phyloP scores from a whole-genome alignment of 2,329 filamentous ascomycete genomes.

The Myrmaecium sp. region DNA sequence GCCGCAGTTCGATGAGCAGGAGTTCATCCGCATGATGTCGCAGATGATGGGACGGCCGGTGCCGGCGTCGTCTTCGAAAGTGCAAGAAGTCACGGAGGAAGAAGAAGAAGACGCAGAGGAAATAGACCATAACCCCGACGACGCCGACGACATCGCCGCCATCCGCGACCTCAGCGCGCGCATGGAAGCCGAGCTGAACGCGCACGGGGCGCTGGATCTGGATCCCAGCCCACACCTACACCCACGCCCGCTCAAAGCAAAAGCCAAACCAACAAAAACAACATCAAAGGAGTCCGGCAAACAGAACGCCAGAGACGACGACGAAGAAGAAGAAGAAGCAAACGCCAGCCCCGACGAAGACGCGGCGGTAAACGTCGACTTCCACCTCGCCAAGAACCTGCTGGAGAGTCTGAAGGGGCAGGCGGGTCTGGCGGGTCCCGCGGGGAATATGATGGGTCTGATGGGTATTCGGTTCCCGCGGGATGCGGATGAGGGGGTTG shows the following conservation, averaged over 20 bases:
- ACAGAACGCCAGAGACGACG: constrained; percentile 6
- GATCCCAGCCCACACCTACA: constrained; percentile 9
- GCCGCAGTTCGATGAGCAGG: constrained; percentile 66
- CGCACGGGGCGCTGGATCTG: constrained; percentile 45
- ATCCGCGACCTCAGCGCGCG: constrained; percentile 48
- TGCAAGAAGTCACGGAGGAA: constrained; percentile 1
- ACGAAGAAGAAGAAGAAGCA: constrained; percentile 18
- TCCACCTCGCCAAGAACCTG: constrained; percentile 77
- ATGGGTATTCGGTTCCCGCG: constrained; percentile 71
- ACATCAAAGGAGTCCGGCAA: constrained; percentile 4
- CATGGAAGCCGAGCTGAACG: constrained; percentile 58
- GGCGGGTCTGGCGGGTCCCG: constrained; percentile 68
- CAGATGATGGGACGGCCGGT: constrained; percentile 68
- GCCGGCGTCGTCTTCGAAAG: constrained; percentile 10
- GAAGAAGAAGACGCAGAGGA: constrained; percentile 1
- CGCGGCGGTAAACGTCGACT: constrained; percentile 53
- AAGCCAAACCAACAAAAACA: constrained; percentile 15
- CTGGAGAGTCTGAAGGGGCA: constrained; percentile 88
- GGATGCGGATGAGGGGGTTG: constrained; percentile 45
- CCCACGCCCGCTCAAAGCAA: constrained; percentile 7
- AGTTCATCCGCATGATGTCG: constrained; percentile 76
- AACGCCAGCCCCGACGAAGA: constrained; percentile 23
- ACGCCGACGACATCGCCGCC: constrained; percentile 38
- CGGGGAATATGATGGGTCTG: constrained; percentile 70
- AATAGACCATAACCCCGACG: constrained; percentile 18